A percentile compares a stretch with the other conserved stretches of the same genome.
Evolutionary conservation across 306 rosid genomes (phyloP).

Genomic region (Citrullus mucosospermus): DNA sequence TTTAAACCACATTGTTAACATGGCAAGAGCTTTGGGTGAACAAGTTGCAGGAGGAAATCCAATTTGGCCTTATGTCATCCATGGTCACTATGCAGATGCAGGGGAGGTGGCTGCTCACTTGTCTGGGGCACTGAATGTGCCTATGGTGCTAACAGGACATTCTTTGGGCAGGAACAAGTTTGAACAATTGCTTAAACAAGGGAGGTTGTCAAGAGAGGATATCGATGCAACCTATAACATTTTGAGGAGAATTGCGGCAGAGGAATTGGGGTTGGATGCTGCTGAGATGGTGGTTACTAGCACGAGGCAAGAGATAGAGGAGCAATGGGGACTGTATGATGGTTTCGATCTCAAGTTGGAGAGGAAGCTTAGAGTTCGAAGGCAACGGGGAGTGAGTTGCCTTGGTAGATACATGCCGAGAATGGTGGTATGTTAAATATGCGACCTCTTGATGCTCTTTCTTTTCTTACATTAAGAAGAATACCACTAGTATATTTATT

Average conservation of each 20-base stretch:
- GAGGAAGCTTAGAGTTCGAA: conserved; percentile 70
- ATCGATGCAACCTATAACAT: conserved; percentile 62
- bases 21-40: conserved; percentile 68
- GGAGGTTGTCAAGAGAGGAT: conserved; percentile 50
- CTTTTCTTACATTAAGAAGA: neutral
- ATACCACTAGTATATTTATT: neutral
- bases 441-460: neutral
- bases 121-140: conserved; percentile 69
- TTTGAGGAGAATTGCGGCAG: conserved; percentile 59
- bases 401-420: conserved; percentile 67
- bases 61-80: conserved; percentile 62
- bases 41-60: conserved; percentile 48
- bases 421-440: conserved; percentile 47
- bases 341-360: conserved; percentile 65
- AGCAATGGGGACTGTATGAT: conserved; percentile 76
- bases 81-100: conserved; percentile 79
- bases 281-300: conserved; percentile 82
- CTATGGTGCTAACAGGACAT: conserved; percentile 75
- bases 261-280: conserved; percentile 62
- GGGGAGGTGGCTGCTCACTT: conserved; percentile 58
- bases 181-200: conserved; percentile 69
- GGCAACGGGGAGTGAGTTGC: conserved; percentile 60
- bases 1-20: conserved; percentile 49
- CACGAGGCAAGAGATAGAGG: conserved; percentile 83
- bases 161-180: conserved; percentile 71